These are phyloP conservation scores for Suhomyces maxii DNA, from an alignment of 1,139 yeast species.

Conservation along the genomic window DNA sequence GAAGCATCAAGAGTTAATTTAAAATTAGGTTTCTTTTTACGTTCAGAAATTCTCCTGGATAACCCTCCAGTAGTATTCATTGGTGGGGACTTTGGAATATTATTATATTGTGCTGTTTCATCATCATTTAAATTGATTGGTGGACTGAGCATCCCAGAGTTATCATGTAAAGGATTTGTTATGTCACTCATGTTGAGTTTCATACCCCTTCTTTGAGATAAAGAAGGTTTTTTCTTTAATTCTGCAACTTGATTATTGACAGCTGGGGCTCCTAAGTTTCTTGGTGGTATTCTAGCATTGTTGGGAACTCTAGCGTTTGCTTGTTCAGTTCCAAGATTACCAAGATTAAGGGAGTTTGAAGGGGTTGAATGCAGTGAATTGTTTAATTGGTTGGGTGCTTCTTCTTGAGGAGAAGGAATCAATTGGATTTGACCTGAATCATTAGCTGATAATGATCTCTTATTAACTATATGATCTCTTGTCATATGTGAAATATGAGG, in stretches of 20 bases:
- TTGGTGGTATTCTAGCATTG: constrained; percentile 5
- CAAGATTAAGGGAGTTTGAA: neutral
- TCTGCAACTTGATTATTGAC: constrained; percentile 14
- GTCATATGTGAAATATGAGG: constrained; percentile 1
- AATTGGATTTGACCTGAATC: constrained; percentile 10
- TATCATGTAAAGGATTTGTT: constrained; percentile 10
- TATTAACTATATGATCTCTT: constrained; percentile 4
- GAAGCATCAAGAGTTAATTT: constrained; percentile 32
- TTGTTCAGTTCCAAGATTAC: constrained; percentile 9
- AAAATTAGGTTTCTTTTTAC: constrained; percentile 41
- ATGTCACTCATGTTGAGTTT: constrained; percentile 44
- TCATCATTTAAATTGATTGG: constrained; percentile 4
- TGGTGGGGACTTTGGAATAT: constrained; percentile 7
- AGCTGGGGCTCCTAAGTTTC: neutral
- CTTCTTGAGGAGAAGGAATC: constrained; percentile 18
- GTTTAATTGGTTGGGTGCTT: neutral
- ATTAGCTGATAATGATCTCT: constrained; percentile 12
- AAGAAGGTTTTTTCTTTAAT: constrained; percentile 45
- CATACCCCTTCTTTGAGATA: constrained; percentile 63
- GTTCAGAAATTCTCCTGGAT: constrained; percentile 37
- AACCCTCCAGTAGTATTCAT: constrained; percentile 35
- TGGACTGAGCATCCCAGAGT: constrained; percentile 4
- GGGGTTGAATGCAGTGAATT: constrained; percentile 3
- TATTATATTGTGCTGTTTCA: neutral
- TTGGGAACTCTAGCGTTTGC: constrained; percentile 23